Conservation (phyloP, 148 eudicot genomes). For the Vaccinium corymbosum region DNA sequence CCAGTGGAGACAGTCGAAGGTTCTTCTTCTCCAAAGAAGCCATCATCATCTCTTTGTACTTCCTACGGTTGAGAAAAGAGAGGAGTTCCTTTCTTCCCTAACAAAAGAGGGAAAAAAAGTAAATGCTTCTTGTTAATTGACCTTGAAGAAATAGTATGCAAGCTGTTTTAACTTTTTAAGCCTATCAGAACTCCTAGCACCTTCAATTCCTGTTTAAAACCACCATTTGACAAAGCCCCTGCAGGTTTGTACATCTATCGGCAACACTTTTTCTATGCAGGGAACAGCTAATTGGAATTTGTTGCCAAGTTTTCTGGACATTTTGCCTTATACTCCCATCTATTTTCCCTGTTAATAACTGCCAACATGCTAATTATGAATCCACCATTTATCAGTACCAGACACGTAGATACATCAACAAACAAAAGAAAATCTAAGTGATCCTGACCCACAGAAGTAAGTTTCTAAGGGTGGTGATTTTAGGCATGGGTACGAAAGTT, state of each 20-base stretch:
- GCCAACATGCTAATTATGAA: background rate
- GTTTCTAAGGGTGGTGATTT: background rate
- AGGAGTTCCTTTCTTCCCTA: constrained; percentile 94
- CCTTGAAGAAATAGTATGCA: background rate
- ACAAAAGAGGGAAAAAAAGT: background rate
- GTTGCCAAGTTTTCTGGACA: background rate
- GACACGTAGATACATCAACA: background rate
- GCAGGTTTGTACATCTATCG: background rate
- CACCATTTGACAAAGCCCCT: background rate
- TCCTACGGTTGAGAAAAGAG: constrained; percentile 73
- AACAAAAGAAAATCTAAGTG: background rate
- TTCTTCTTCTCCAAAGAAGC: constrained; percentile 76
- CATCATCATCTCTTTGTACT: constrained; percentile 93
- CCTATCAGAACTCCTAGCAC: background rate
- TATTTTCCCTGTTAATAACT: too few relatives aligned
- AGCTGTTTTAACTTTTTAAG: background rate
- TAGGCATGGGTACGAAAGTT: background rate
- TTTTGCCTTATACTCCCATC: background rate
- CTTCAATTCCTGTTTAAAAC: background rate
- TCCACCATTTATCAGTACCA: background rate
- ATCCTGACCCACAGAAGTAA: background rate
- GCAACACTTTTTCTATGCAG: background rate
- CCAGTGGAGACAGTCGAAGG: constrained; percentile 72
- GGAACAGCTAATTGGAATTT: background rate
- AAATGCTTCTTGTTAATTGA: background rate